A percentile compares a stretch with the other conserved stretches of the same genome.
Conservation (phyloP, 306 rosid genomes). For the Calophaca sinica region DNA sequence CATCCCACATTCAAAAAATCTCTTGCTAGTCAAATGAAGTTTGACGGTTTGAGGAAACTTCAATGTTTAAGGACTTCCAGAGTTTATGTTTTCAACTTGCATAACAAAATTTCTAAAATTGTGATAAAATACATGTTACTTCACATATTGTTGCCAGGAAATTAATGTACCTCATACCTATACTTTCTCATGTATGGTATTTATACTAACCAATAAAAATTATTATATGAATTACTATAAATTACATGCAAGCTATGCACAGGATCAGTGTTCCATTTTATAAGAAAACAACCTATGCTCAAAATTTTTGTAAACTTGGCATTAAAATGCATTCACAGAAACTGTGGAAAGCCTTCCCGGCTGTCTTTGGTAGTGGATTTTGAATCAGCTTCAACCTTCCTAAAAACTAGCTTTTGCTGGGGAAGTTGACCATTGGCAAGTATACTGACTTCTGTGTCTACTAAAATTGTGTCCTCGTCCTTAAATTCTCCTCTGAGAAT, state of each 20-base stretch:
- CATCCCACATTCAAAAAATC: no score
- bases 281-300: slow-evolving; percentile 29
- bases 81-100: background rate
- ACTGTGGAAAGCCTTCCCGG: slow-evolving; percentile 58
- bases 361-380: slow-evolving; percentile 50
- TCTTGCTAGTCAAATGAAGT: background rate
- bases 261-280: slow-evolving; percentile 6
- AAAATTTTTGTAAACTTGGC: slow-evolving; percentile 42
- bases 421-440: slow-evolving; percentile 85
- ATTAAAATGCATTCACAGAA: slow-evolving; percentile 45
- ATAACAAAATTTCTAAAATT: background rate
- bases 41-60: no score
- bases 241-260: slow-evolving; percentile 37
- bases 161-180: background rate
- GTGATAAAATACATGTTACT: background rate
- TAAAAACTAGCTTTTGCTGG: slow-evolving; percentile 77
- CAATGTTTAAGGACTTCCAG: no score
- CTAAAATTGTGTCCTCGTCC: slow-evolving; percentile 74
- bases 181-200: slow-evolving; percentile 15
- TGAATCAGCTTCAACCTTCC: slow-evolving; percentile 54
- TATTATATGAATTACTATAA: slow-evolving; percentile 1
- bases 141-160: background rate
- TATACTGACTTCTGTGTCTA: slow-evolving; percentile 88
- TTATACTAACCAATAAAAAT: slow-evolving; percentile 8
- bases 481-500: slow-evolving; percentile 92